Evolutionary conservation across 192 early-diverging fungal species (phyloP), one percentile per base, ranked within the genome.

Genomic region (Obelidium mucronatum): DNA sequence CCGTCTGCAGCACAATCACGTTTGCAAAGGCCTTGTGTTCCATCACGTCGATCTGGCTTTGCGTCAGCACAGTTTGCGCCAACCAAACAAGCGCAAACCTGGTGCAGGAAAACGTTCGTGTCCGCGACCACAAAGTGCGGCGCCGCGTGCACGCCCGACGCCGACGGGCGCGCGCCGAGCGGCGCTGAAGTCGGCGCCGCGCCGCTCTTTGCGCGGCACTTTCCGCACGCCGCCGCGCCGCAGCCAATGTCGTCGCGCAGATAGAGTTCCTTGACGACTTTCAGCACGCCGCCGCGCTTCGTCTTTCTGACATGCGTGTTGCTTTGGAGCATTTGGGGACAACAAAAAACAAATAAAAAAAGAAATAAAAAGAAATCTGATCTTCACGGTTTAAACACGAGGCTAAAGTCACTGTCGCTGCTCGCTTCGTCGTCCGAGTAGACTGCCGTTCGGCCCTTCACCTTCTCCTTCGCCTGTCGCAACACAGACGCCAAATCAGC

Each of bases 231-330:
- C 33, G 85, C 75, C 1, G 89, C 80, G 1, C 91, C 93, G 79
- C 98, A 99, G 44, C 85, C 82, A 68, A 99, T 96, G 84, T 99
- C 98, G 78, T 99, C 77, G 22, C 77, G 40, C 22, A 78, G 69
- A 52, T 78, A 99, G 78, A 97, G 96, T 78, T 99, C 96, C 81
- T 94, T 95, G 77, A 98, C 93, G 5, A 97, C 93, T 78, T 95
- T 97, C 53, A 97, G 85, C 42, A 97, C 90, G 71, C 93, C 93
- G 59, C 96, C 96, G 77, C 93, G 92, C 85, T 92, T 90, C 67
- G 95, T 97, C 78, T 94, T 94, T 79, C 94, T 92, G 4, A 95
- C 90, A 84, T 93, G 98, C 13, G 93, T 86, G 81, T 95, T 97
- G 73, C 89, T 87, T 62, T 91, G 83, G 19, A 99, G 85, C 92